These are phyloP conservation scores for Pyricularia grisea DNA, from an alignment of 2,329 filamentous ascomycete species.

Conservation along the genomic window DNA sequence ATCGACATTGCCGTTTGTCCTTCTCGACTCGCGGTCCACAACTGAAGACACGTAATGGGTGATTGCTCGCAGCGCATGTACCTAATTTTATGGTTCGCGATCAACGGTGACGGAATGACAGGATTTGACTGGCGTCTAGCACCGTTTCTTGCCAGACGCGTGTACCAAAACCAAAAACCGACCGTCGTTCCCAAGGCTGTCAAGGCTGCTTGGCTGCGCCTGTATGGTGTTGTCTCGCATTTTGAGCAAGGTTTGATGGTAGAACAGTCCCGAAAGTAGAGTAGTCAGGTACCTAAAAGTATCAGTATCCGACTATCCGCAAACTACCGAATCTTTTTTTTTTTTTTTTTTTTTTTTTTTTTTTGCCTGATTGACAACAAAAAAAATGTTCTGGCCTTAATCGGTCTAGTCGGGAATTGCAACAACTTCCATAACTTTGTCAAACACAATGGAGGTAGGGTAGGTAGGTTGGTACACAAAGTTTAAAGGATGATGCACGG, in stretches of 20 bases:
- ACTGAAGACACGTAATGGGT: background rate
- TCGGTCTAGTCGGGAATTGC: background rate
- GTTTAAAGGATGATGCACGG: background rate
- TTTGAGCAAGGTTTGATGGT: slow-evolving; percentile 1
- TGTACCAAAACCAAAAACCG: too few species aligned
- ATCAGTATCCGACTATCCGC: background rate
- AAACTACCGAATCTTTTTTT: background rate
- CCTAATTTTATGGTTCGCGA: background rate
- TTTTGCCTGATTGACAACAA: background rate
- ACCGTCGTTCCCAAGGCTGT: background rate
- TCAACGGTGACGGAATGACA: background rate
- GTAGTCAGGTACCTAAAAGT: background rate
- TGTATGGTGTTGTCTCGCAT: background rate
- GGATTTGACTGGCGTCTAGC: background rate
- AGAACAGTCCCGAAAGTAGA: background rate
- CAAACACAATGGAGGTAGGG: too few species aligned
- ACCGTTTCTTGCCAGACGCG: background rate
- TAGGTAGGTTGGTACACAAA: background rate
- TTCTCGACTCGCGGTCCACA: background rate
- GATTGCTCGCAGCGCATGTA: background rate
- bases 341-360: background rate
- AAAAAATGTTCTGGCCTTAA: background rate
- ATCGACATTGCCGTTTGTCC: background rate
- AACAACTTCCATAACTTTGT: too few species aligned
- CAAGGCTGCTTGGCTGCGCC: background rate